phyloP scores from a whole-genome alignment of 2,329 filamentous ascomycete species.

The Colletotrichum eremochloae region DNA sequence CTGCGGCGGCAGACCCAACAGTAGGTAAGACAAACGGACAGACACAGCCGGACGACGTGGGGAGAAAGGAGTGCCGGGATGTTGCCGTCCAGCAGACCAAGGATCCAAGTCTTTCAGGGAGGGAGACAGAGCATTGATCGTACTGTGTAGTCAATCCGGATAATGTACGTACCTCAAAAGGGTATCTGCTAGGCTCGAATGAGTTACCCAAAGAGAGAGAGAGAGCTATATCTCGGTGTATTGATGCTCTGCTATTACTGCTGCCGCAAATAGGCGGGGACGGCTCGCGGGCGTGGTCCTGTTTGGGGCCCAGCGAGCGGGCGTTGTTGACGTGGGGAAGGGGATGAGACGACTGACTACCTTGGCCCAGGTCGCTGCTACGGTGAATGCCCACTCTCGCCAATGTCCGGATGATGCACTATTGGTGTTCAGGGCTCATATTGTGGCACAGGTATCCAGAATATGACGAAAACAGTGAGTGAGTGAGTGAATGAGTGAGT shows the following conservation, averaged over 20 bases:
- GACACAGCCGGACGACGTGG: background rate
- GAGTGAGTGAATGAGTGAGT: background rate
- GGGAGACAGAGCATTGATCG: background rate
- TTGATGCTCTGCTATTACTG: background rate
- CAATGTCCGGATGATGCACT: background rate
- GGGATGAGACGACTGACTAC: background rate
- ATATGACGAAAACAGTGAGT: background rate
- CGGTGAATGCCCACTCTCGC: background rate
- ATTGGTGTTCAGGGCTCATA: conserved; percentile 29
- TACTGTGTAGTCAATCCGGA: background rate
- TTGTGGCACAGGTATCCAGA: background rate
- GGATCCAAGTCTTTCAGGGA: background rate
- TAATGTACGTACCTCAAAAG: conserved; percentile 29
- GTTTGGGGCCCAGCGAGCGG: background rate
- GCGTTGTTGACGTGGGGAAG: conserved; percentile 20
- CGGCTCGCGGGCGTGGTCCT: background rate
- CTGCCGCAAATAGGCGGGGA: background rate
- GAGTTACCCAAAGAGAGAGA: background rate
- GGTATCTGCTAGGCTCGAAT: conserved; percentile 13
- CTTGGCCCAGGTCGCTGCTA: conserved; percentile 2
- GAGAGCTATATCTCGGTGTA: background rate
- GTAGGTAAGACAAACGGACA: background rate
- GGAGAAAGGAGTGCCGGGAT: conserved; percentile 11
- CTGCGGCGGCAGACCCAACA: background rate
- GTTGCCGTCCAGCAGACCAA: conserved; percentile 2